Base-by-base conservation (phyloP, 257 asterid species). In the Solanum microdontum region DNA sequence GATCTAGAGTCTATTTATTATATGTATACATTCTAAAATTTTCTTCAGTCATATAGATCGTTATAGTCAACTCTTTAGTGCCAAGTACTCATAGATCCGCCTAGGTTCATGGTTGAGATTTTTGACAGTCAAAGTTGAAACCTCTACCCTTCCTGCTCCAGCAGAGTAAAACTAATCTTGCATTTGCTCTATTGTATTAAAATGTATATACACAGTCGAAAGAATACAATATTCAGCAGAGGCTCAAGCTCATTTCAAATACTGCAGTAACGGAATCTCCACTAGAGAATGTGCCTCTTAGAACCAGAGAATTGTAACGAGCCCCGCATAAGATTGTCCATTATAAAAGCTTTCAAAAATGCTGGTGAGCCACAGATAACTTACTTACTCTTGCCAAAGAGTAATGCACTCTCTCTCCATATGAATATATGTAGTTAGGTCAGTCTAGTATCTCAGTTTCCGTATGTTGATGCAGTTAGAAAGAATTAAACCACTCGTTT, bases 401-500 rank as follows among this genome's bases (percentile, higher is more conserved):
- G 87, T 32, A 87, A 86, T 89, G 55, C 68, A 37, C 90, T 89
- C 86, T 74, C 86, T 87, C 84, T 79, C 86, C 34, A 68, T 76
- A 87, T 88, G 74, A 76, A 83, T 91, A 32, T 86, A 34, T 72
- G 83, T 51, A 70, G 88, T 88, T 75, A 43, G 84, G 93, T 93
- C 90, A 90, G 94, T 85, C 87, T 82, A 88, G 77, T 74, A 87
- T 89, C 85, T 90, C 86, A 88, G 88, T 89, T 76, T 89, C 84
- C 86, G 86, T 86, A 77, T 74, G 84, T 83, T 43, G 55, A 85
- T 84, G 84, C 86, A 33, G 89, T 39, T 88, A 66, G 89, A 88
- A 90, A 87, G 89, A 85, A 88, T 28, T 79, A 86, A 87, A 66
- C 87, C 79, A 48, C 88, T 87, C 66, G 72, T 30, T 45, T 19